Evolutionary conservation across 768 basidiomycete genomes (phyloP), one percentile per base, ranked within the genome.

Genomic region (Lactarius sp.): DNA sequence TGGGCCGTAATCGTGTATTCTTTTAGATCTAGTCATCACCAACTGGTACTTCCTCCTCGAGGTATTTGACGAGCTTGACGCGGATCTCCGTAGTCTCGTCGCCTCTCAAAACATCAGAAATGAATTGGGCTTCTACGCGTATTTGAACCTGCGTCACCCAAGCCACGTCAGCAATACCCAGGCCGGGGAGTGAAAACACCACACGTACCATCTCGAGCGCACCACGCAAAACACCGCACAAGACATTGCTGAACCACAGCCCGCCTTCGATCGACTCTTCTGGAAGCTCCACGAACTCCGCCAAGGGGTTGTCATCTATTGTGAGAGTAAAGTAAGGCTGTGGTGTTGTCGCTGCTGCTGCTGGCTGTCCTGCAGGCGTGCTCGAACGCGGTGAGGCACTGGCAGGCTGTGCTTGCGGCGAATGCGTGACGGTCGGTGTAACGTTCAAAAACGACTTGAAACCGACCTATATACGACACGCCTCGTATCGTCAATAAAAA

Each of bases 401-500:
- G 9, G 51, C 13, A 13, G 83, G 77, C 10, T 80, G 76, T n/a
- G 82, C 31, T 50, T 61, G 74, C 10, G 77, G 77, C 47, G 82
- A 80, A 70, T 96, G 94, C 33, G 86, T 83, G 56, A 98, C 82
- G 20, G 78, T 80, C 0, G 97, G 97, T 0, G 88, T 86, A 70
- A 98, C 87, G 73, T 98, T 98, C 58, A 99, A 79, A 75, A 98
- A 98, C 4, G 94, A 87, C 75, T 98, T 98, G 81, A 99, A 99
- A 27, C 94, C 97, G 66, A 98, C 92, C 95, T 98, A 72, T 98
- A 70, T 61, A 42, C 47, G 36, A 9, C 2, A 47, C 3, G 20
- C 39, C 33, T 36, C 41, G 6, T 7, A 16, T 18, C 53, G 27
- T 41, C n/a, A 50, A 31, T 16, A 44, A 44, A 44, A 18, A 18